Evolutionary conservation across 108 stramenopile genomes (phyloP).

Genomic region (Pseudonitzschia multistriata): DNA sequence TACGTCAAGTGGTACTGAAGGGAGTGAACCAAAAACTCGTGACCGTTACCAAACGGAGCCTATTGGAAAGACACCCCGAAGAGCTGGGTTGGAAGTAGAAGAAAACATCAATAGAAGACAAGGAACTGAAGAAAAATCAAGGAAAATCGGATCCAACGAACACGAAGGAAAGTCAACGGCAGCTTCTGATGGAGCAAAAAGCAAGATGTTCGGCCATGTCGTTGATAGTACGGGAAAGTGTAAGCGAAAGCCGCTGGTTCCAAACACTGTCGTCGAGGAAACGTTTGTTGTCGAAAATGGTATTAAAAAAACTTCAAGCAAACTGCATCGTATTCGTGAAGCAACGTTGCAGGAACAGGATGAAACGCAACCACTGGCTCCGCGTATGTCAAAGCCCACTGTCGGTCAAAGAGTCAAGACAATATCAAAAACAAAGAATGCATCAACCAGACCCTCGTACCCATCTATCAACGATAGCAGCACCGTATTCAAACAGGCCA

Average conservation of each 20-base stretch:
- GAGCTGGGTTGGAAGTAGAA: constrained; percentile 12
- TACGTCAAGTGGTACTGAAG: neutral
- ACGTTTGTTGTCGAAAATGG: neutral
- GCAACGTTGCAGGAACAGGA: constrained; percentile 3
- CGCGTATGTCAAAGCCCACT: neutral
- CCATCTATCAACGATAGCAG: constrained; percentile 1
- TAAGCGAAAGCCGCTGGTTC: constrained; percentile 5
- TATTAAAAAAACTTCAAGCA: neutral
- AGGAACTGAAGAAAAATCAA: neutral
- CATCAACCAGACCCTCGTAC: neutral
- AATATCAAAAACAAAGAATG: constrained; percentile 4
- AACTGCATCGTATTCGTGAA: neutral
- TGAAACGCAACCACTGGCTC: neutral
- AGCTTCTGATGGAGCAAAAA: constrained; percentile 10
- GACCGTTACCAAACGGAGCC: constrained; percentile 14
- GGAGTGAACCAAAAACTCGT: neutral
- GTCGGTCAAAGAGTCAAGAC: constrained; percentile 5
- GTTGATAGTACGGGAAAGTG: neutral
- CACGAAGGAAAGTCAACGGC: constrained; percentile 1
- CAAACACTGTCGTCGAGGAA: constrained; percentile 21
- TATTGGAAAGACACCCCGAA: constrained; percentile 9
- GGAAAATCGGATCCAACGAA: neutral
- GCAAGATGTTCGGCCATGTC: constrained; percentile 4
- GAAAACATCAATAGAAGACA: neutral
- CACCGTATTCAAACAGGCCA: constrained; percentile 14